Conservation (phyloP, 495 filamentous ascomycete species). For the Podospora pseudocomata region DNA sequence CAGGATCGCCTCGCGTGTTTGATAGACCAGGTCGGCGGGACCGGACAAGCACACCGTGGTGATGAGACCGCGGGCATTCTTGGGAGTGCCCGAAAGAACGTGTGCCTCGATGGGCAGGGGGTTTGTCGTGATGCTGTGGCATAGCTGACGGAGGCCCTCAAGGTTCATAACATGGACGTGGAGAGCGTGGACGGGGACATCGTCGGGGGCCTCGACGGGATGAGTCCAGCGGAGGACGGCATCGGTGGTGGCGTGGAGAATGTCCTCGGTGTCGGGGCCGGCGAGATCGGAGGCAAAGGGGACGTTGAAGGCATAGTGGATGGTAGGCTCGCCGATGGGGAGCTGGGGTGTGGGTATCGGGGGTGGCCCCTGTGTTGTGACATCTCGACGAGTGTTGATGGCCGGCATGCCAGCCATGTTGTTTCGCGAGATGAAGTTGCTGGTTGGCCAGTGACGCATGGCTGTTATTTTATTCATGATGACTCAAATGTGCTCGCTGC, state of each 20-base stretch:
- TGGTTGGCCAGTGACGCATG: conserved; percentile 90
- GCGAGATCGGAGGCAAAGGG: conserved; percentile 88
- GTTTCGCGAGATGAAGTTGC: conserved; percentile 67
- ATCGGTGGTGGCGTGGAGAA: conserved; percentile 79
- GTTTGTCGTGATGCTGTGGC: conserved; percentile 67
- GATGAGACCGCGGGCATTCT: conserved; percentile 67
- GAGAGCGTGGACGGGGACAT: conserved; percentile 75
- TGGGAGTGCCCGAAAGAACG: conserved; percentile 78
- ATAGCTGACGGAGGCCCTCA: conserved; percentile 68
- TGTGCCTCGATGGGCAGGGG: conserved; percentile 71
- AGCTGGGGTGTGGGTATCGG: conserved; percentile 61
- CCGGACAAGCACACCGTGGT: conserved; percentile 89
- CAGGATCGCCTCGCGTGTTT: conserved; percentile 78
- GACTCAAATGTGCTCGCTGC: conserved; percentile 19
- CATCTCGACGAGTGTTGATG: conserved; percentile 65
- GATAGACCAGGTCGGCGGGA: conserved; percentile 74
- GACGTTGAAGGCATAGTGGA: conserved; percentile 83
- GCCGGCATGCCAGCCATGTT: conserved; percentile 64
- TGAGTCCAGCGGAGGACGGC: conserved; percentile 88
- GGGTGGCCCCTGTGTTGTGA: conserved; percentile 57
- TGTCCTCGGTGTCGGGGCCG: conserved; percentile 86
- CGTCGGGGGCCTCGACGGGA: conserved; percentile 77
- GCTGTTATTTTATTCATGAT: conserved; percentile 92
- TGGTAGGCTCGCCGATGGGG: conserved; percentile 58
- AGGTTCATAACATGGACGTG: conserved; percentile 86